A percentile compares a stretch with the other conserved stretches of the same genome.
Evolutionary conservation across 441 rosid genomes (phyloP).

Genomic region (Bruguiera hainesii): DNA sequence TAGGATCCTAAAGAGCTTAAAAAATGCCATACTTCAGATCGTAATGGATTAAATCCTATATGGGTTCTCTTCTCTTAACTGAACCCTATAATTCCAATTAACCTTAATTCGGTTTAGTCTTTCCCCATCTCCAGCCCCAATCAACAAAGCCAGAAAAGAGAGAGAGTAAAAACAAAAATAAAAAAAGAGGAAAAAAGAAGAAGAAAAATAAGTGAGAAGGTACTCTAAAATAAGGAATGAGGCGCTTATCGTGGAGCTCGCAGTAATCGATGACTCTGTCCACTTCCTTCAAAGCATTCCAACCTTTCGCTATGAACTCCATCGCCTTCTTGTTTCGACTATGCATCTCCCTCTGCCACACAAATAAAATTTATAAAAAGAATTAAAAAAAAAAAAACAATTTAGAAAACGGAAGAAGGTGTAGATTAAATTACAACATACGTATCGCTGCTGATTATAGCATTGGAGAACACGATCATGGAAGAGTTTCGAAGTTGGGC

Average conservation of each 20-base stretch:
- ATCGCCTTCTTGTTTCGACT: conserved; percentile 77
- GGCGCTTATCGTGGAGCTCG: conserved; percentile 82
- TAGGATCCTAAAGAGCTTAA: too few species aligned
- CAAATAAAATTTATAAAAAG: too few species aligned
- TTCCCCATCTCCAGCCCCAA: too few species aligned
- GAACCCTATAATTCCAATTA: conserved; percentile 3
- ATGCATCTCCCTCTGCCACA: conserved; percentile 62
- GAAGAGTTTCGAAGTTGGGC: conserved; percentile 17
- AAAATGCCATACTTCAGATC: too few species aligned
- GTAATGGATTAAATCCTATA: too few species aligned
- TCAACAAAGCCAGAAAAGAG: too few species aligned
- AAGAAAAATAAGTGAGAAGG: neutral
- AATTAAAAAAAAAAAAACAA: neutral
- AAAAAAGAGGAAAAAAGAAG: too few species aligned
- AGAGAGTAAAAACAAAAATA: neutral
- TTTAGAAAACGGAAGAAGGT: neutral
- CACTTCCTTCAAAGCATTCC: conserved; percentile 82
- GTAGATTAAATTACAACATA: conserved; percentile 8
- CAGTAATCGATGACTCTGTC: conserved; percentile 84
- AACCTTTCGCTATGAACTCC: conserved; percentile 89
- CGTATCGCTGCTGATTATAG: conserved; percentile 26
- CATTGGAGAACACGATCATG: conserved; percentile 24
- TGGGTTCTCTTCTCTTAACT: neutral
- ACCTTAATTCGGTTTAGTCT: neutral
- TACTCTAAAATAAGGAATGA: conserved; percentile 83